phyloP scores from a whole-genome alignment of 192 early-diverging fungal genomes.

The Dimargaris cristalligena region DNA sequence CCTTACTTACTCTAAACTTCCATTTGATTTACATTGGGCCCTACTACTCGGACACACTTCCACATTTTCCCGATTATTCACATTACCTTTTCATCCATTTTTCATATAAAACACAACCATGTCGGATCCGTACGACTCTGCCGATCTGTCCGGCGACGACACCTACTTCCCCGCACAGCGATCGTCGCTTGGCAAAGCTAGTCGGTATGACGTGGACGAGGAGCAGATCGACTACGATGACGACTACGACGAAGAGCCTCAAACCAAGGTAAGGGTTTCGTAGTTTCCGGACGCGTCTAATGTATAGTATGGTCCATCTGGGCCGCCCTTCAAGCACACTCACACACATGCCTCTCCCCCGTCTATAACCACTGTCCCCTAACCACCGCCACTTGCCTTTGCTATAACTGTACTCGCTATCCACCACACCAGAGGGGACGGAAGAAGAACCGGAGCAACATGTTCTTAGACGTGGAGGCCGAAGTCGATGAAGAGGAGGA shows the following conservation, averaged over 20 bases:
- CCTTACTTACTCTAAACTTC: too few species aligned
- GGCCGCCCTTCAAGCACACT: not conserved
- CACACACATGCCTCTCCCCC: slow-evolving; percentile 5
- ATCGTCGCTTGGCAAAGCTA: too few species aligned
- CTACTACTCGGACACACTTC: not conserved
- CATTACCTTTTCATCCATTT: not conserved
- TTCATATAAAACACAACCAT: not conserved
- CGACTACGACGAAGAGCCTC: slow-evolving; percentile 27
- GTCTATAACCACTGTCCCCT: not conserved
- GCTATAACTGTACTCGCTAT: not conserved
- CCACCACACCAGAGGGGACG: slow-evolving; percentile 14
- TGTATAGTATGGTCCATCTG: not conserved
- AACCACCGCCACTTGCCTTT: not conserved
- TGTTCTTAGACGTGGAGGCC: slow-evolving; percentile 57
- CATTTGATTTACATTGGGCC: too few species aligned
- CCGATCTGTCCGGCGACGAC: not conserved
- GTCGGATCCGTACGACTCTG: slow-evolving; percentile 2
- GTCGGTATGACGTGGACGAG: slow-evolving; percentile 8
- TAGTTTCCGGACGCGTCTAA: slow-evolving; percentile 5
- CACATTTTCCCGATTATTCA: not conserved
- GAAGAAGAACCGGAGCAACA: slow-evolving; percentile 22
- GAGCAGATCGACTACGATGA: slow-evolving; percentile 15
- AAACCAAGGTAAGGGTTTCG: slow-evolving; percentile 30
- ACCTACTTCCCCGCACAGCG: not conserved
- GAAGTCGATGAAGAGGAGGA: slow-evolving; percentile 62